A percentile compares a stretch with the other conserved stretches of the same genome.
Evolutionary conservation across 2,329 filamentous ascomycete genomes (phyloP).

Genomic region (Cladobotryum protrusum): DNA sequence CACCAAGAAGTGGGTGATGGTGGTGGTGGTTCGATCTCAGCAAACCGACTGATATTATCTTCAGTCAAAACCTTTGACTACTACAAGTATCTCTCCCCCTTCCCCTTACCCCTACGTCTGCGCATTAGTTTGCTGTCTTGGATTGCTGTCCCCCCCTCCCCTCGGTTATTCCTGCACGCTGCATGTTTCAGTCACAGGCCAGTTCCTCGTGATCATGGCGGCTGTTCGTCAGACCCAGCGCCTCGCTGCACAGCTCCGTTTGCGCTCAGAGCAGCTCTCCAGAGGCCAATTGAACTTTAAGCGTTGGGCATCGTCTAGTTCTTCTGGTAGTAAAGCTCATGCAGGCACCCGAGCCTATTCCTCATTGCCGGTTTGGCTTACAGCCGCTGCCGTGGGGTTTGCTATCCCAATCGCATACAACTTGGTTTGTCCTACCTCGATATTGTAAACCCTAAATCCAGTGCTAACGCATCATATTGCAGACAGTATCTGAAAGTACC

Average conservation of each 20-base stretch:
- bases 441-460: background rate
- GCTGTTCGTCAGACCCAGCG: slow-evolving; percentile 24
- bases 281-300: slow-evolving; percentile 22
- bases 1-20: too few species aligned
- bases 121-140: background rate
- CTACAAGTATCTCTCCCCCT: background rate
- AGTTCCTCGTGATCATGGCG: slow-evolving; percentile 20
- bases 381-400: slow-evolving; percentile 42
- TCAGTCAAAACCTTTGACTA: too few species aligned
- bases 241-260: slow-evolving; percentile 23
- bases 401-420: slow-evolving; percentile 50
- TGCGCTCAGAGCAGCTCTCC: slow-evolving; percentile 19
- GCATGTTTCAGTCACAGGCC: slow-evolving; percentile 1
- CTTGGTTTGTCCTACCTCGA: slow-evolving; percentile 39
- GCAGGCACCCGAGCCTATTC: slow-evolving; percentile 15
- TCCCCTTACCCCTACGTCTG: background rate
- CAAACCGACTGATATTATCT: too few species aligned
- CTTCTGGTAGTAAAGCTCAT: slow-evolving; percentile 15
- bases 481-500: slow-evolving; percentile 38
- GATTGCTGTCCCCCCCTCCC: too few species aligned
- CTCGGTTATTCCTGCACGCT: background rate
- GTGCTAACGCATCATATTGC: slow-evolving; percentile 1
- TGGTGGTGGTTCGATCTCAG: too few species aligned
- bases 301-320: slow-evolving; percentile 22
- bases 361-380: slow-evolving; percentile 24